Percentiles rank a stretch among this genome's conserved stretches.
Evolutionary conservation across 306 rosid genomes (phyloP).

Genomic region (Potentilla sterilis): DNA sequence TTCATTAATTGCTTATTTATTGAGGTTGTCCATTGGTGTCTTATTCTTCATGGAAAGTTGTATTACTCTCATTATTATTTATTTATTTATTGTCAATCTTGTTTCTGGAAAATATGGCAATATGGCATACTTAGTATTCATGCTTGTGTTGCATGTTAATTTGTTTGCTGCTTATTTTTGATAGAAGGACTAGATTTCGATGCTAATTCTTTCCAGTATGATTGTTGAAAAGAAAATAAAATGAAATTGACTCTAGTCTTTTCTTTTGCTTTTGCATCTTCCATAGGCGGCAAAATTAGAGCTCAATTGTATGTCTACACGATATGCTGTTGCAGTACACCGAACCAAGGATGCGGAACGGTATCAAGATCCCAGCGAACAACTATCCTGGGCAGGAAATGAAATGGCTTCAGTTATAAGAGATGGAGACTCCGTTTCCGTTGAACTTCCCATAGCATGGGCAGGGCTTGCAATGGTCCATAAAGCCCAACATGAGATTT

Average conservation of each 20-base stretch:
- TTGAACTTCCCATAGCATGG: conserved; percentile 88
- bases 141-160: background rate
- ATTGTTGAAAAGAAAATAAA: background rate
- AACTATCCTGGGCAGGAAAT: conserved; percentile 88
- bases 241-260: conserved; percentile 9
- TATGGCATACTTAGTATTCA: background rate
- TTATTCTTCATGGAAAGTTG: conserved; percentile 30
- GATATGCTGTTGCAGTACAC: conserved; percentile 80
- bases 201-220: background rate
- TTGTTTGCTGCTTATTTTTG: background rate
- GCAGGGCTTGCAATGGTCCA: conserved; percentile 94
- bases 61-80: background rate
- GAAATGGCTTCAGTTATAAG: conserved; percentile 94
- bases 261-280: conserved; percentile 24
- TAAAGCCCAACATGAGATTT: conserved; percentile 89
- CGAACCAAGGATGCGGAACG: conserved; percentile 93
- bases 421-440: conserved; percentile 70
- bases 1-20: conserved; percentile 45
- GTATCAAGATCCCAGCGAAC: conserved; percentile 85
- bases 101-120: conserved; percentile 5
- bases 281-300: conserved; percentile 86
- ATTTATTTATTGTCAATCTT: background rate
- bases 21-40: conserved; percentile 53
- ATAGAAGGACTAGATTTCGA: background rate
- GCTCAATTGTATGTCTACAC: conserved; percentile 86